Base-by-base conservation (phyloP, 805 yeast genomes). In the Yarrowia sp. region DNA sequence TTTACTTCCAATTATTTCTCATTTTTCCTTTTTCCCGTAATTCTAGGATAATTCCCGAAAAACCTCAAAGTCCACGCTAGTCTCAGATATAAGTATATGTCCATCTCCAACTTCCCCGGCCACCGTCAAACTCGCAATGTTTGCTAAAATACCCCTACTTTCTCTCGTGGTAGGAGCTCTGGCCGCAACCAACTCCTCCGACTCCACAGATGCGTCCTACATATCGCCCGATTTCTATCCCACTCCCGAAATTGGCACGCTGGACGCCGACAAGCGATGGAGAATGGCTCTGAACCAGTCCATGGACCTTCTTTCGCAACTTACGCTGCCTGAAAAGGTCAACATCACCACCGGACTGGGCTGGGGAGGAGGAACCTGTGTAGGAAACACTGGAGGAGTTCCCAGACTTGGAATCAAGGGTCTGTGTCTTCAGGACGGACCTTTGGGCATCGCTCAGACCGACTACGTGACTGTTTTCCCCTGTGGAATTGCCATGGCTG, bases 351-450 rank as follows among this genome's bases (percentile, higher is more conserved):
- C 54, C 4, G 54, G 54, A 19, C 26, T 21, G 3, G 54, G 54
- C 4, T 32, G 38, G 54, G 54, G 54, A 21, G 54, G 54, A 19
- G 38, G 54, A 3, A 30, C 19, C 26, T 48, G 54, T 32, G 54
- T 48, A 0, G 54, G 54, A 2, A 48, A 32, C 54, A 48, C 54
- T 0, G 88, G 87, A 0, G 76, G 82, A 7, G 80, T 84, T 44
- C 85, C 85, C 22, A 72, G 87, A 40, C 74, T 84, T 28, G 83
- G 82, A 9, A 81, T 84, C 61, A 83, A 84, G 3, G 77, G 82
- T 11, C 72, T 85, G 12, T 85, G 89, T 68, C 75, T 84, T 28
- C 88, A 85, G 68, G 87, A 85, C 73, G 87, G 87, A 7, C 87
- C 87, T 5, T 78, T 81, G 67, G 89, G 89, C 10, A 83, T 85